These are phyloP conservation scores for Pseudocercospora musae DNA, from an alignment of 2,329 filamentous ascomycete species.

Conservation along the genomic window DNA sequence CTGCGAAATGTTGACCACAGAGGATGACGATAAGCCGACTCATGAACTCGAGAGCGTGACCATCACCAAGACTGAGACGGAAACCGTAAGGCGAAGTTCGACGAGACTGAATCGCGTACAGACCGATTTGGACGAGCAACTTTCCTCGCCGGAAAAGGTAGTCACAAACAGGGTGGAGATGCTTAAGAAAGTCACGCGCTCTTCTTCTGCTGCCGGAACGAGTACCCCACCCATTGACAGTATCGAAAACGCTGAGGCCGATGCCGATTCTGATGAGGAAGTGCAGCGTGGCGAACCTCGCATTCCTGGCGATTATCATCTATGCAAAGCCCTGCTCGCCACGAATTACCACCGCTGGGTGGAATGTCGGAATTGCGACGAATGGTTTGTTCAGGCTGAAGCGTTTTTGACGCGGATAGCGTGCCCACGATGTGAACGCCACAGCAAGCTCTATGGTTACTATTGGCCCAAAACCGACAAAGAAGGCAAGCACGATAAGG, in stretches of 20 bases:
- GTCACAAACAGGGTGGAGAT: slow-evolving; percentile 4
- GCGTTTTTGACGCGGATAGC: slow-evolving; percentile 81
- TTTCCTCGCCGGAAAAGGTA: slow-evolving; percentile 13
- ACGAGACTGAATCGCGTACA: slow-evolving; percentile 3
- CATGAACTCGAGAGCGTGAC: slow-evolving; percentile 6
- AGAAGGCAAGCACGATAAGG: slow-evolving; percentile 68
- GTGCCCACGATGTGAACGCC: slow-evolving; percentile 89
- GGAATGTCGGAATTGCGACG: slow-evolving; percentile 78
- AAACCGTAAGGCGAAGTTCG: slow-evolving; percentile 3
- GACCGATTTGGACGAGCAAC: background rate
- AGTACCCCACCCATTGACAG: slow-evolving; percentile 24
- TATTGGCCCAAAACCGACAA: slow-evolving; percentile 93
- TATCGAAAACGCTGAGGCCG: slow-evolving; percentile 26
- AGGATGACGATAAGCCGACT: slow-evolving; percentile 12
- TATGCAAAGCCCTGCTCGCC: slow-evolving; percentile 71
- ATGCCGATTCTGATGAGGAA: slow-evolving; percentile 19
- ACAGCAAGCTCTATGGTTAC: slow-evolving; percentile 93
- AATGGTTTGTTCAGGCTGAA: slow-evolving; percentile 81
- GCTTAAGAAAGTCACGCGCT: slow-evolving; percentile 16
- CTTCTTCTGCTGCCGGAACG: slow-evolving; percentile 4
- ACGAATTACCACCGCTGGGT: slow-evolving; percentile 81
- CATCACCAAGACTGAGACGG: slow-evolving; percentile 7
- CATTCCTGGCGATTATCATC: slow-evolving; percentile 63
- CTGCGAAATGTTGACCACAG: slow-evolving; percentile 31
- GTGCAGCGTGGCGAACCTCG: slow-evolving; percentile 37